Evolutionary conservation across 441 rosid genomes (phyloP).

Genomic region (Jatropha podagrica): DNA sequence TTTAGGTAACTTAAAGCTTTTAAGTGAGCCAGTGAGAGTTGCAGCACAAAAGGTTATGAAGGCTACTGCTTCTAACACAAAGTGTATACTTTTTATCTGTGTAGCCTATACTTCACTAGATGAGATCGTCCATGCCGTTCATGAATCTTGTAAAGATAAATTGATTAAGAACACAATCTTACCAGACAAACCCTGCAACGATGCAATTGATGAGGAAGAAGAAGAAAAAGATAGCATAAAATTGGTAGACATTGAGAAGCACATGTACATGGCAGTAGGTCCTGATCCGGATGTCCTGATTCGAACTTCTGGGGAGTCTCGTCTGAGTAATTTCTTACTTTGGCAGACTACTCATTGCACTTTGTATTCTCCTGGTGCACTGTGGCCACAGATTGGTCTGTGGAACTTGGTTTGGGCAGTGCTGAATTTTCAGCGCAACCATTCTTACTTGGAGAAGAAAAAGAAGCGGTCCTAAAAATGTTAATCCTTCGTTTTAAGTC

Average conservation of each 20-base stretch:
- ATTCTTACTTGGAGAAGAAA: conserved; percentile 60
- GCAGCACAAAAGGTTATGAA: conserved; percentile 68
- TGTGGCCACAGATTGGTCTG: conserved; percentile 81
- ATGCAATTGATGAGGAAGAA: conserved; percentile 10
- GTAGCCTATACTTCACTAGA: conserved; percentile 63
- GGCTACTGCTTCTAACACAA: conserved; percentile 51
- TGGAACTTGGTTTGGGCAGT: conserved; percentile 59
- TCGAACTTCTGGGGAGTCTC: conserved; percentile 67
- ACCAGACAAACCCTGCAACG: conserved; percentile 9
- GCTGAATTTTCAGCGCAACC: conserved; percentile 49
- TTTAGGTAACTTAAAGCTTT: conserved; percentile 60
- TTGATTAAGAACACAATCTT: conserved; percentile 11
- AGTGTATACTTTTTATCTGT: conserved; percentile 53
- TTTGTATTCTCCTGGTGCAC: conserved; percentile 51
- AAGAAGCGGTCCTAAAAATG: conserved; percentile 41
- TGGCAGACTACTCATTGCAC: conserved; percentile 57
- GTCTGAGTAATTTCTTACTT: conserved; percentile 73
- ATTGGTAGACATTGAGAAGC: conserved; percentile 48
- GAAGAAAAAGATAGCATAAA: conserved; percentile 27
- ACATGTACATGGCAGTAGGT: conserved; percentile 61
- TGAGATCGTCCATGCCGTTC: conserved; percentile 69
- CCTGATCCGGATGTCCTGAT: conserved; percentile 74
- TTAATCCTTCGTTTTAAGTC: background rate
- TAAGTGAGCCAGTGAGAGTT: conserved; percentile 48
- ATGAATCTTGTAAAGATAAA: conserved; percentile 51